Evolutionary conservation across 1,284 basidiomycete genomes (phyloP).

Genomic region (Agaricales sp.): DNA sequence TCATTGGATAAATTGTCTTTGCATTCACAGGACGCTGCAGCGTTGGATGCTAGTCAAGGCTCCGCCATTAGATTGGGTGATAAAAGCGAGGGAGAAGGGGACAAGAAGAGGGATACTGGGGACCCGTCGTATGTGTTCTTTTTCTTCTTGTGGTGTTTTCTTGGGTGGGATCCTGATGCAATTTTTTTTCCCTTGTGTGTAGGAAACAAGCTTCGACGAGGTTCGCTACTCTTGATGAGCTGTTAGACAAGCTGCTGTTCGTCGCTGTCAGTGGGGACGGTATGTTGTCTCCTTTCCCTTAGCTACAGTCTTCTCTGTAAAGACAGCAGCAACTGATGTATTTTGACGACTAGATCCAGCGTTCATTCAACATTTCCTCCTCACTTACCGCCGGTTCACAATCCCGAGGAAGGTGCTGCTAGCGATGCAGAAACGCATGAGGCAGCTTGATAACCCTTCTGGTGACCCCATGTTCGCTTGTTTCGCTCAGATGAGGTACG

Average conservation of each 20-base stretch:
- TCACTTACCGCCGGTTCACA: slow-evolving; percentile 72
- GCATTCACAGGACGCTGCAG: no score
- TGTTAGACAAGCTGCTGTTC: slow-evolving; percentile 70
- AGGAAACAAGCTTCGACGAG: slow-evolving; percentile 43
- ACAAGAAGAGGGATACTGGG: no score
- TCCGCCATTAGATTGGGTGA: no score
- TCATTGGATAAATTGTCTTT: no score
- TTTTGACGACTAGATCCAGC: slow-evolving; percentile 41
- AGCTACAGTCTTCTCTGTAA: no score
- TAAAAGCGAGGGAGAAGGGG: not conserved
- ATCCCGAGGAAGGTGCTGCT: slow-evolving; percentile 66
- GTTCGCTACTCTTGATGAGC: slow-evolving; percentile 63
- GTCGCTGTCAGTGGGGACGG: slow-evolving; percentile 70
- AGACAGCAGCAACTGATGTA: slow-evolving; percentile 10
- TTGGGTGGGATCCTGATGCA: no score
- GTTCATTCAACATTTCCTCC: slow-evolving; percentile 67
- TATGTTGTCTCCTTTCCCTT: slow-evolving; percentile 21
- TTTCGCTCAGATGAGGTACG: slow-evolving; percentile 74
- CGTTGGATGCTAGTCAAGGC: no score
- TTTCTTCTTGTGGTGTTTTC: slow-evolving; percentile 4
- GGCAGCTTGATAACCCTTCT: slow-evolving; percentile 58
- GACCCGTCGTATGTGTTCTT: slow-evolving; percentile 29
- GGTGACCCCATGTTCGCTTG: slow-evolving; percentile 74
- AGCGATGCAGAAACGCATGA: slow-evolving; percentile 77
- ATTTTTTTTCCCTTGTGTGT: no score